A percentile compares a stretch with the other conserved stretches of the same genome.
Conservation (phyloP, 2,329 filamentous ascomycete genomes). For the Alternaria sp. region DNA sequence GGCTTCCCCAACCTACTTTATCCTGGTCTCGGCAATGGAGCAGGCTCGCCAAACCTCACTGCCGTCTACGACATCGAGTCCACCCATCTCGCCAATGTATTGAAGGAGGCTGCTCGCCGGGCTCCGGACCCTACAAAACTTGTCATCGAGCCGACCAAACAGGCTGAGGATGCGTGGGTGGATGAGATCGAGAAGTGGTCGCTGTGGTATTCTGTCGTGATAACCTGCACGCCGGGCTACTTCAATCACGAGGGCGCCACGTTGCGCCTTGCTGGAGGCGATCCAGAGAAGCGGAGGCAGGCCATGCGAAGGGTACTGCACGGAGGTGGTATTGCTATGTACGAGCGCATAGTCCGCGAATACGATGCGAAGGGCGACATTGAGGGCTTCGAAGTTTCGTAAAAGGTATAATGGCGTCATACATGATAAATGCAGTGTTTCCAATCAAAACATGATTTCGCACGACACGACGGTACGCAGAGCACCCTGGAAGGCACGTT, state of each 20-base stretch:
- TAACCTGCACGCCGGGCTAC: constrained; percentile 23
- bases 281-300: constrained; percentile 3
- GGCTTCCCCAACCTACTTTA: constrained; percentile 31
- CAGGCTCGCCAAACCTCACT: constrained; percentile 6
- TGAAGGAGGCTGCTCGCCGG: constrained; percentile 3
- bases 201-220: constrained; percentile 13
- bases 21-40: background rate
- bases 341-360: constrained; percentile 12
- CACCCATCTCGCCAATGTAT: constrained; percentile 4
- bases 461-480: too few relatives aligned
- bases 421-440: too few relatives aligned
- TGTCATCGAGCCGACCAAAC: constrained; percentile 12
- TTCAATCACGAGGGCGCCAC: constrained; percentile 18
- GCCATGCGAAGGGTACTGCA: constrained; percentile 12
- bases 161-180: constrained; percentile 18
- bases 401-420: too few relatives aligned
- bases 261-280: background rate
- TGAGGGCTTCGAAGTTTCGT: constrained; percentile 15
- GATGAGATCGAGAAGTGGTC: constrained; percentile 12
- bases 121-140: background rate
- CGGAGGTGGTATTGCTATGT: constrained; percentile 13
- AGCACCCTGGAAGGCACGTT: too few relatives aligned
- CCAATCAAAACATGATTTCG: too few relatives aligned
- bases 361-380: constrained; percentile 17
- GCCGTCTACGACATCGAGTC: constrained; percentile 6